phyloP scores from a whole-genome alignment of 2,329 filamentous ascomycete species.

The Colletotrichum lentis region DNA sequence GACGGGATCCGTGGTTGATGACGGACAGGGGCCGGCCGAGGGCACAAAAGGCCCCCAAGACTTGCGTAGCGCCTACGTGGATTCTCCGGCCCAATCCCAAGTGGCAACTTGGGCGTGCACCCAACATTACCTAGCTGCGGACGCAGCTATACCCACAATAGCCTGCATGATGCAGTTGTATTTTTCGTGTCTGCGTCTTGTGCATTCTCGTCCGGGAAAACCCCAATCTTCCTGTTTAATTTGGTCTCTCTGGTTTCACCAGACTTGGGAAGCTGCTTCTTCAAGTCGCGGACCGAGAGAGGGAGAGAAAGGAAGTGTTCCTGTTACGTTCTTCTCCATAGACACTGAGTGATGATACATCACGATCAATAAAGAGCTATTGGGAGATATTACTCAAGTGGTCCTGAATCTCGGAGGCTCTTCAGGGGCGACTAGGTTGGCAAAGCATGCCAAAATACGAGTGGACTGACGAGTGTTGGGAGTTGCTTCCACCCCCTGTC shows the following conservation, averaged over 20 bases:
- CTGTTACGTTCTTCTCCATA: too few relatives aligned
- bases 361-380: constrained; percentile 2
- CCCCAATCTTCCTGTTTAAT: background rate
- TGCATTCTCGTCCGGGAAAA: constrained; percentile 4
- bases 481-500: background rate
- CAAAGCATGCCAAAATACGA: constrained; percentile 8
- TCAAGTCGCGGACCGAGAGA: too few relatives aligned
- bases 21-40: constrained; percentile 9
- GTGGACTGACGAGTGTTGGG: constrained; percentile 22
- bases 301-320: too few relatives aligned
- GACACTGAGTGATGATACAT: background rate
- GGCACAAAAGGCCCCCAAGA: constrained; percentile 18
- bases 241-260: constrained; percentile 16
- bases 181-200: constrained; percentile 18
- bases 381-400: constrained; percentile 19
- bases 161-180: constrained; percentile 34
- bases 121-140: constrained; percentile 13
- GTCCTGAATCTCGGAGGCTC: constrained; percentile 16
- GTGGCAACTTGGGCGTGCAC: constrained; percentile 13
- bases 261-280: constrained; percentile 10
- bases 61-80: constrained; percentile 10
- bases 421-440: constrained; percentile 17
- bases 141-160: constrained; percentile 26
- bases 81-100: constrained; percentile 24
- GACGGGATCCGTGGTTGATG: constrained; percentile 24